Base-by-base conservation (phyloP, 805 yeast species). In the Cyberlindnera mrakii region DNA sequence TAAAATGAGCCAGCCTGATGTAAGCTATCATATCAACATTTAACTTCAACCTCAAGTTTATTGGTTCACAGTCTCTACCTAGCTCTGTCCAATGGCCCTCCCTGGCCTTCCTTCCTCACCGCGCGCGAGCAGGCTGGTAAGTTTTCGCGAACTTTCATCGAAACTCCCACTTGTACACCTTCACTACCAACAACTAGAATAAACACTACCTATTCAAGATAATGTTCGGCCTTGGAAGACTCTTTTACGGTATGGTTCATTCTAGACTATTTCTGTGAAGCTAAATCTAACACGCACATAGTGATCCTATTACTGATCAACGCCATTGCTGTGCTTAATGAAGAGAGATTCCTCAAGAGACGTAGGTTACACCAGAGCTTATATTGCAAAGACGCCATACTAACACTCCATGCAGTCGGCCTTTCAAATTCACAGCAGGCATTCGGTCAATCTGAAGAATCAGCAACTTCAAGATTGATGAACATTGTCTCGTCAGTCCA, bases 321-420 rank as follows among this genome's bases (percentile, higher is more conserved):
- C 60, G 78, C 91, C 0, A 75, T 85, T 25, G 93, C 93, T 0
- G 82, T 85, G 30, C 71, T 85, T 41, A 83, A 84, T 58, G 95
- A 85, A 54, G 93, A 85, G 55, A 67, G 95, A 45, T 85, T 85
- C 55, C 67, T 85, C 46, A 80, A 80, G 54, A 69, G 95, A 64
- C 75, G 51, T 48, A 39, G 11, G 51, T 45, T 23, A 23, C 9
- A 1, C 27, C 27, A 23, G 13, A 23, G 9, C 27, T 23, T 23
- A 23, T 10, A 6, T 23, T 6, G 11, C 27, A 23, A 23, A 11
- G 13, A 23, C 27, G 9, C 10, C 27, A 23, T 32, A 39, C 49
- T 30, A 40, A 34, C 46, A 50, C 27, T 10, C 11, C 46, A 62
- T 47, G 8, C 15, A 50, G 77, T 77, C 35, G 80, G 79, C 15